Conservation (phyloP, 768 basidiomycete genomes). For the Tylopilus intermedius region DNA sequence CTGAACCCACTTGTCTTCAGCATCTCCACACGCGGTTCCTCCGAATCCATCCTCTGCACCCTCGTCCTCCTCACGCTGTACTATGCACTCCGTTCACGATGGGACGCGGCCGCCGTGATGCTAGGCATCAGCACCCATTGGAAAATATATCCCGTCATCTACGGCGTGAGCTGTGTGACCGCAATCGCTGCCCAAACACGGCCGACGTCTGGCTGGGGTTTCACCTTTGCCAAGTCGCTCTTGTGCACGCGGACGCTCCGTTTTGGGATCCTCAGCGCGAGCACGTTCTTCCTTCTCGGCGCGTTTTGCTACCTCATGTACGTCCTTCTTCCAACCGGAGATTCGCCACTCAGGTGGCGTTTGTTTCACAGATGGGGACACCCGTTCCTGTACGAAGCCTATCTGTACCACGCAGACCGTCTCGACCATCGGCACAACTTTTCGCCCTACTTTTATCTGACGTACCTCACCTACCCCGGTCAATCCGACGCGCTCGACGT, state of each 20-base stretch:
- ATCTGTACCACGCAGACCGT: constrained; percentile 86
- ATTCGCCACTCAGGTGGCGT: background rate
- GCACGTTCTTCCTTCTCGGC: constrained; percentile 62
- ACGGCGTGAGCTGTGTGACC: constrained; percentile 68
- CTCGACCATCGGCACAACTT: constrained; percentile 98
- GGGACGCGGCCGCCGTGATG: constrained; percentile 63
- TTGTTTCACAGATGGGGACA: constrained; percentile 74
- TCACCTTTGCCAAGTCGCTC: constrained; percentile 33
- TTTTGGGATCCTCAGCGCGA: constrained; percentile 67
- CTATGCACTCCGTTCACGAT: constrained; percentile 50
- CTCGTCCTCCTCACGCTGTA: constrained; percentile 71
- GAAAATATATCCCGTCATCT: constrained; percentile 96
- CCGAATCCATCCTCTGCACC: constrained; percentile 80
- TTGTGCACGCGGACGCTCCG: constrained; percentile 50
- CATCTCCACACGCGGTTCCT: constrained; percentile 95
- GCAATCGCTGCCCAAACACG: constrained; percentile 24
- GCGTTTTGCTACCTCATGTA: constrained; percentile 69
- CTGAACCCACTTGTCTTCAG: constrained; percentile 93
- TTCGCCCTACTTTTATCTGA: constrained; percentile 94
- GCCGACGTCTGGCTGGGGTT: constrained; percentile 14
- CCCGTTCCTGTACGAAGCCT: constrained; percentile 87
- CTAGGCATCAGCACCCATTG: constrained; percentile 86
- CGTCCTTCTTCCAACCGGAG: constrained; percentile 27
- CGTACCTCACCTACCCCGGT: constrained; percentile 77
- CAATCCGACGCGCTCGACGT: constrained; percentile 13